phyloP scores from a whole-genome alignment of 2,329 filamentous ascomycete genomes.

The Xylaria sp. region DNA sequence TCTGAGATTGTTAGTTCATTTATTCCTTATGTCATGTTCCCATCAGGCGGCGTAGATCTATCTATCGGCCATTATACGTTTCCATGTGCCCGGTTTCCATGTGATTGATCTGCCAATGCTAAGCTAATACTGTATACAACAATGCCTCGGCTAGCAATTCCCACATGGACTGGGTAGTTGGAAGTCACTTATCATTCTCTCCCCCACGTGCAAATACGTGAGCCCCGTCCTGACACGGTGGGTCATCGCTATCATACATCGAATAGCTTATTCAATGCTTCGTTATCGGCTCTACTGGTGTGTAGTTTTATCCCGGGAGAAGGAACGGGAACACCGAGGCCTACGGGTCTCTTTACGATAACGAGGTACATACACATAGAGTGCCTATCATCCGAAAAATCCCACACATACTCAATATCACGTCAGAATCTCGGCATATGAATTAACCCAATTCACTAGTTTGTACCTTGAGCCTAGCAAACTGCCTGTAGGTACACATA shows the following conservation, averaged over 20 bases:
- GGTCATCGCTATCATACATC: background rate
- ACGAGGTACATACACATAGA: background rate
- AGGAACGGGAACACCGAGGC: background rate
- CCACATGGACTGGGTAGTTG: background rate
- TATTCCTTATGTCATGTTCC: background rate
- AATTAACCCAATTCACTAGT: conserved; percentile 26
- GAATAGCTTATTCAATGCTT: background rate
- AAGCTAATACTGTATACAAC: background rate
- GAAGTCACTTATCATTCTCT: background rate
- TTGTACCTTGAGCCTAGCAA: conserved; percentile 11
- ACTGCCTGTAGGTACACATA: conserved; percentile 24
- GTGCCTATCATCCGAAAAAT: conserved; percentile 6
- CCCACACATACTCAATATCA: background rate
- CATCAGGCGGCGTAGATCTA: background rate
- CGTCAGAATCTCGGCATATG: background rate
- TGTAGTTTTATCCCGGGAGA: conserved; percentile 1
- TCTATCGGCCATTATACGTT: background rate
- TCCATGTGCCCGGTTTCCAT: conserved; percentile 1
- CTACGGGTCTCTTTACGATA: background rate
- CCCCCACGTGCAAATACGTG: conserved; percentile 7
- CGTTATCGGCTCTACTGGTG: background rate
- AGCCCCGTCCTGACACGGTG: background rate
- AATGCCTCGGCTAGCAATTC: conserved; percentile 7
- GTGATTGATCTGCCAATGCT: conserved; percentile 1
- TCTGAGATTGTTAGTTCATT: background rate